Evolutionary conservation across 805 yeast species (phyloP).

Genomic region (Naumovozyma dairenensis): DNA sequence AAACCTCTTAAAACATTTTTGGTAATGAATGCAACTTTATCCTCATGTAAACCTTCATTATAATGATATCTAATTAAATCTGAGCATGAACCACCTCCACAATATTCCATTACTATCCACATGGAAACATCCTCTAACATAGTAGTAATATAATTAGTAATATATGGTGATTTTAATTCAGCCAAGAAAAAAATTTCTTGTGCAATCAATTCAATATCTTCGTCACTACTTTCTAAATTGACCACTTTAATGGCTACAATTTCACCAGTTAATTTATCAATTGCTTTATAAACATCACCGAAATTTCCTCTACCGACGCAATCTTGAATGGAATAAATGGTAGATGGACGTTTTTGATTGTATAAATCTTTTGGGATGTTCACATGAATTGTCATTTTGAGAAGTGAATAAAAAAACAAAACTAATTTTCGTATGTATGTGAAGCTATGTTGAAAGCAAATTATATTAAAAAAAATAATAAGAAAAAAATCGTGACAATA

Average conservation of each 20-base stretch:
- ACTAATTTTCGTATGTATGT: too few relatives aligned
- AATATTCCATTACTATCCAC: slow-evolving; percentile 91
- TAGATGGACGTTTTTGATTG: slow-evolving; percentile 16
- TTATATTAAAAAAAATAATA: too few relatives aligned
- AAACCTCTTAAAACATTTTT: slow-evolving; percentile 62
- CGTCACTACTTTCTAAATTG: slow-evolving; percentile 68
- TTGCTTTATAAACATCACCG: slow-evolving; percentile 75
- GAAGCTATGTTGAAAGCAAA: too few relatives aligned
- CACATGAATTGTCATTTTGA: too few relatives aligned
- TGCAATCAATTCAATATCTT: slow-evolving; percentile 58
- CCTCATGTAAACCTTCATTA: slow-evolving; percentile 31
- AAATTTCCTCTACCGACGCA: slow-evolving; percentile 79
- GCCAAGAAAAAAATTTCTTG: slow-evolving; percentile 74
- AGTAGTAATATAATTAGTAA: slow-evolving; percentile 60
- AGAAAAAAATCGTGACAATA: too few relatives aligned
- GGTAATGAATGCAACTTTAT: slow-evolving; percentile 48
- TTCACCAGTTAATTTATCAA: slow-evolving; percentile 28
- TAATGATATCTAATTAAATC: slow-evolving; percentile 48
- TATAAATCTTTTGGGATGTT: not conserved
- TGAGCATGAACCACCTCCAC: slow-evolving; percentile 89
- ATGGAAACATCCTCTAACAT: slow-evolving; percentile 54
- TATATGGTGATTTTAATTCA: slow-evolving; percentile 51
- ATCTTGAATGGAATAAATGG: slow-evolving; percentile 32
- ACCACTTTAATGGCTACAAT: slow-evolving; percentile 81
- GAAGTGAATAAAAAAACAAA: too few relatives aligned